Evolutionary conservation across 257 asterid species (phyloP).

Genomic region (Solanum paucissectum): DNA sequence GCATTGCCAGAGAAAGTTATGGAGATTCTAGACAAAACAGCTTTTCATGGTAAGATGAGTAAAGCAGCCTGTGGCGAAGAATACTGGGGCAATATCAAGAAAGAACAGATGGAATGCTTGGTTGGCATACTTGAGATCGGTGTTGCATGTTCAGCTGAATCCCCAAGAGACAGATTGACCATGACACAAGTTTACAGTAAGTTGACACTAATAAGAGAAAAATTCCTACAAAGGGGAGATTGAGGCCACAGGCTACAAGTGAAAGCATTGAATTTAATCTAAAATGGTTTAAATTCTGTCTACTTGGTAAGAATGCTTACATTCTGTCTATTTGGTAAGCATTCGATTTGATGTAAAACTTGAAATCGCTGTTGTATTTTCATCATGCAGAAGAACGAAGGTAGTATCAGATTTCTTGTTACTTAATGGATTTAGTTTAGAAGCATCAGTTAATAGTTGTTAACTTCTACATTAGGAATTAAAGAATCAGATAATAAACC

Average conservation of each 20-base stretch:
- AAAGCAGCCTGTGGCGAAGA: background rate
- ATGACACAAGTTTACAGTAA: slow-evolving; percentile 5
- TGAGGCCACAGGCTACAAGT: background rate
- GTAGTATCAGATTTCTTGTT: background rate
- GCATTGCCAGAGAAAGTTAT: background rate
- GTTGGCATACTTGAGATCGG: background rate
- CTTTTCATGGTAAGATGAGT: background rate
- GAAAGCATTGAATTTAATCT: background rate
- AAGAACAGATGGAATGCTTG: background rate
- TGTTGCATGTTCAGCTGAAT: background rate
- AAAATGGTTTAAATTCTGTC: background rate
- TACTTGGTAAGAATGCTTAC: background rate
- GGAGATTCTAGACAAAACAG: slow-evolving; percentile 16
- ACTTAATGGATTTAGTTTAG: background rate
- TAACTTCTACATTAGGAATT: background rate
- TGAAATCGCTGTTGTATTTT: background rate
- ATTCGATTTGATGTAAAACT: no score
- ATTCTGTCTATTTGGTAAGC: background rate
- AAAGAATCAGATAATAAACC: background rate
- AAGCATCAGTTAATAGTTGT: background rate
- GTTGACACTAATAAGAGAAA: background rate
- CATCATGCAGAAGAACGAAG: background rate
- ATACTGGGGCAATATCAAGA: background rate
- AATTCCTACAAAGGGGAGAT: background rate
- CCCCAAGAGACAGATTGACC: background rate